Base-by-base conservation (phyloP, 768 basidiomycete genomes). In the Podaxis sp. region DNA sequence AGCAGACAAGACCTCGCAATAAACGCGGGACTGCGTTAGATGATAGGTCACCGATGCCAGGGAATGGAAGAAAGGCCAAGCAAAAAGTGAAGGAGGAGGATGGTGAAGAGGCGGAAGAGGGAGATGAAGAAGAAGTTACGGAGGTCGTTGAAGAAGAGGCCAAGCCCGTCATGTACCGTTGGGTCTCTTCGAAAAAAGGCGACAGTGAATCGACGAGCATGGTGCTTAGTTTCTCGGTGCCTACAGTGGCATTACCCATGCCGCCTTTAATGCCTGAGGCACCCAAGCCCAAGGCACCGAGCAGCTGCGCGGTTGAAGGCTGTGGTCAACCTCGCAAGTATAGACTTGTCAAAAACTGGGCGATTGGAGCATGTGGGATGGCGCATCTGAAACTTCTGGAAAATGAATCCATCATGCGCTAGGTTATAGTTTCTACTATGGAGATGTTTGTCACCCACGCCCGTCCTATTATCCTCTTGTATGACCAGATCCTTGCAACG, bases 1-100 rank as follows among this genome's bases (percentile, higher is more conserved):
- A 93, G 72, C 91, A 91, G 68, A 86, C 87, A 16, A 82, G 87
- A 9, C 79, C 88, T 2, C 81, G 83, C 47, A 82, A 79, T 53
- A 88, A 83, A 64, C 83, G 86, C 10, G 80, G 77, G n/a, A 78
- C 79, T 14, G 81, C 79, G 1, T 77, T 77, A 0, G 82, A 83
- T 40, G 84, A 74, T 62, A 79, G 71, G 57, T 77, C 71, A 3
- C 76, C 69, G 21, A 66, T 72, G 63, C 68, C 68, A 21, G 44
- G 65, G 11, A 59, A 55, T 5, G 75, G 74, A 0, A 72, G 68
- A 1, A 79, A 71, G n/a, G 78, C 77, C 3, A 73, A 71, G 2
- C 77, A 75, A 0, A 73, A 69, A 1, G 78, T 71, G 5, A 79
- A 77, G 11, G 74, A 71, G 1, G 77, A 76, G 23, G 75, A 72